Conservation (phyloP, 1,284 basidiomycete species). For the Tilletia setariae region DNA sequence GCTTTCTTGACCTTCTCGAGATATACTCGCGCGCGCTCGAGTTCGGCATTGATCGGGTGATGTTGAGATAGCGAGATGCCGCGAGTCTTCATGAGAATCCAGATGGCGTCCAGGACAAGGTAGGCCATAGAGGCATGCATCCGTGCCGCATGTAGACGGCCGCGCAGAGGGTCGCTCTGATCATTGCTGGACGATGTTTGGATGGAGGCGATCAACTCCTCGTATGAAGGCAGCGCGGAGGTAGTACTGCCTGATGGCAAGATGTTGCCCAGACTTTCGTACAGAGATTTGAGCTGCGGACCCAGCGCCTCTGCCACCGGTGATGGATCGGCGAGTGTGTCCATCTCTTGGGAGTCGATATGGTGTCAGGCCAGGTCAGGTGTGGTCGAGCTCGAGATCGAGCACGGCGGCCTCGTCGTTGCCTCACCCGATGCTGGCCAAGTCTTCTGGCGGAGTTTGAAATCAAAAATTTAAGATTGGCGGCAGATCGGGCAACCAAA, state of each 20-base stretch:
- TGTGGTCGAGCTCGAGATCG: constrained; percentile 1
- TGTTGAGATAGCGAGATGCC: background rate
- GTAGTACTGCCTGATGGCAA: background rate
- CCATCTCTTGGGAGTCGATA: background rate
- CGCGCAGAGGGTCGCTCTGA: background rate
- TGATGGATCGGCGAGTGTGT: background rate
- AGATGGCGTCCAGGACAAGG: constrained; percentile 11
- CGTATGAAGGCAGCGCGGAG: background rate
- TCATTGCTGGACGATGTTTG: background rate
- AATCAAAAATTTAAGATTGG: no score
- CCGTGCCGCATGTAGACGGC: constrained; percentile 5
- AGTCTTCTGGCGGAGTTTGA: no score
- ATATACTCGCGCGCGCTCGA: background rate
- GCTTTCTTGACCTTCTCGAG: constrained; percentile 4
- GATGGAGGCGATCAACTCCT: constrained; percentile 7
- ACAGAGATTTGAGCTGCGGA: background rate
- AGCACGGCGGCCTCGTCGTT: background rate
- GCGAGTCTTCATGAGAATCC: constrained; percentile 16
- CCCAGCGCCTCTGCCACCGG: constrained; percentile 1
- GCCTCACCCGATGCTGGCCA: background rate
- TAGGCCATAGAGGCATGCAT: constrained; percentile 6
- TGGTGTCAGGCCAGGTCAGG: background rate
- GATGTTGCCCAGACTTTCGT: background rate
- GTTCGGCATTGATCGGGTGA: constrained; percentile 1
- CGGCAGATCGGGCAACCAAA: no score